Evolutionary conservation across 441 rosid species (phyloP), one percentile per base, ranked within the genome.

Genomic region (Syzygium malaccense): DNA sequence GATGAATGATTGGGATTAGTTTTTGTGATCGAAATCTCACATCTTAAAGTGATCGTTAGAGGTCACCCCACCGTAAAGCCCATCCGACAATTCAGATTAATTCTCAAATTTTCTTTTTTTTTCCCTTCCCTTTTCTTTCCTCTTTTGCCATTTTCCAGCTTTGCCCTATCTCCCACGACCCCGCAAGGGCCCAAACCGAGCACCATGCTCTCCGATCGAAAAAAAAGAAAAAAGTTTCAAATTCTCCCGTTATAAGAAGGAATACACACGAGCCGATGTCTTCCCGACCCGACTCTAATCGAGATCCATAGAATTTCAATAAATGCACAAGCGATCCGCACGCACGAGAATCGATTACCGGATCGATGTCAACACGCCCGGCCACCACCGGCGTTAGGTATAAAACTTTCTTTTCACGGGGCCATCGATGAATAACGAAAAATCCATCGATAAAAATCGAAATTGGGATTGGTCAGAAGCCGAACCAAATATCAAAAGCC

Each of bases 271-370:
- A 25, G 14, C 28, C 8, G n/a, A 71, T 37, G 3, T 20, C 51
- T 12, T 0, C 17, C 14, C 6, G 20, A 37, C 4, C 0, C 0
- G 0, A 23, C 28, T 71, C 11, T 71, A 5, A 13, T 71, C 5
- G 20, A 11, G 17, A 20, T 20, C 0, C 1, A 37, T 20, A 20
- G 37, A 41, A 71, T 0, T 11, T 71, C 6, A 41, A 41, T 23
- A 28, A 23, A 71, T 0, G 49, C 17, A 68, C 10, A 33, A 68
- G 26, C 0, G 0, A 0, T 0, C 0, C 1, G 0, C 5, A 14
- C 0, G 0, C 1, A 0, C 1, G 30, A 4, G 7, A 64, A 64
- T 15, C 2, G 6, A 19, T 68, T 19, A 68, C 1, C 0, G 1
- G 1, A 33, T 33, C 1, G 7, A 19, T 68, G 19, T 3, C 6